These are phyloP conservation scores for Fusarium fracticaudum DNA, from an alignment of 2,329 filamentous ascomycete species.

Conservation along the genomic window DNA sequence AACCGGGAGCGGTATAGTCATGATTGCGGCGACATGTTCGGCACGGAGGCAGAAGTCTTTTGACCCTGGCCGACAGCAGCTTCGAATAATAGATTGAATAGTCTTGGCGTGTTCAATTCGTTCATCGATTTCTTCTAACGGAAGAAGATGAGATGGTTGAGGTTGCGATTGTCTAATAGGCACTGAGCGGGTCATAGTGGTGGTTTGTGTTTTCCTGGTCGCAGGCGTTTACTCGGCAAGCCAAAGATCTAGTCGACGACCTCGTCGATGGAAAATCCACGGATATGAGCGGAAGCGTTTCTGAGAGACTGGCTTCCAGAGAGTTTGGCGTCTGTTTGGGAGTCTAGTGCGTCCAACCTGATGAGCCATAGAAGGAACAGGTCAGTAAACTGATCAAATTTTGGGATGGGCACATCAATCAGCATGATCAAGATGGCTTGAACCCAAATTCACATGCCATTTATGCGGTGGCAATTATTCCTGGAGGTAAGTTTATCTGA, in stretches of 20 bases:
- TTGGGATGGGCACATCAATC: conserved; percentile 49
- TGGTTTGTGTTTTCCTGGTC: conserved; percentile 45
- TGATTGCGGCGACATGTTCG: background rate
- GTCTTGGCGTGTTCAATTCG: background rate
- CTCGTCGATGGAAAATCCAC: conserved; percentile 33
- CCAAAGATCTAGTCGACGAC: conserved; percentile 40
- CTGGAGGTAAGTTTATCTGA: conserved; percentile 58
- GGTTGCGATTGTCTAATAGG: background rate
- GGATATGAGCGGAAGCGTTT: conserved; percentile 36
- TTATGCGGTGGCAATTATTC: conserved; percentile 65
- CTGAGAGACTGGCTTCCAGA: conserved; percentile 58
- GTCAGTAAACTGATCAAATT: conserved; percentile 45
- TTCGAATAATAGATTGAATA: background rate
- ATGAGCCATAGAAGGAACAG: conserved; percentile 44
- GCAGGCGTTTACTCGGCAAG: conserved; percentile 45
- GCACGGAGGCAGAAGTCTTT: background rate
- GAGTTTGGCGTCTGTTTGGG: conserved; percentile 65
- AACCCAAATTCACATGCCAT: conserved; percentile 65
- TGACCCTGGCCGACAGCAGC: background rate
- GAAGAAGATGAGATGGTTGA: background rate
- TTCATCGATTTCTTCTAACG: background rate
- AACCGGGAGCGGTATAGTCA: background rate
- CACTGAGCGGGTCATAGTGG: background rate
- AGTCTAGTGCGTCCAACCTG: conserved; percentile 51
- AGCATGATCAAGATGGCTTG: conserved; percentile 51